Evolutionary conservation across 2,329 filamentous ascomycete genomes (phyloP).

Genomic region (Alternaria postmessia): DNA sequence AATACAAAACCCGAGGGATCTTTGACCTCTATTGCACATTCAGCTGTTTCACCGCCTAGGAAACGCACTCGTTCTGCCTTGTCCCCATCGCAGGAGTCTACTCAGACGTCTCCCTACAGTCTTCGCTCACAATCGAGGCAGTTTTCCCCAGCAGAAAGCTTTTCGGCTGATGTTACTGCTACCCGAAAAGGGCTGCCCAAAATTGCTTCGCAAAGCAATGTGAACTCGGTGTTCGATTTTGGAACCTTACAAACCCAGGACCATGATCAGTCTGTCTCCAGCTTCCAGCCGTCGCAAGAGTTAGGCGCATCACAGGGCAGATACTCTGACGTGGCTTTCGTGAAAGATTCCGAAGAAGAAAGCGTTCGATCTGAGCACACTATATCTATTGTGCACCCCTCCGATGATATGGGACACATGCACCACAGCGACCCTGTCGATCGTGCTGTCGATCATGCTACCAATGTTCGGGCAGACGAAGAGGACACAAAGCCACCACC

Average conservation of each 20-base stretch:
- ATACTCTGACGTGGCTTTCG: slow-evolving; percentile 32
- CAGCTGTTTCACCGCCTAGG: slow-evolving; percentile 29
- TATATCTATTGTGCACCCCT: slow-evolving; percentile 35
- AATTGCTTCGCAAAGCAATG: slow-evolving; percentile 17
- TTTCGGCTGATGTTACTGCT: neutral
- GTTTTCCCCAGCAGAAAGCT: slow-evolving; percentile 28
- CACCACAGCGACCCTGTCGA: slow-evolving; percentile 23
- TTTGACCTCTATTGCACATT: slow-evolving; percentile 22
- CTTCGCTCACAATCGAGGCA: slow-evolving; percentile 41
- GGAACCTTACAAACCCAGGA: slow-evolving; percentile 16
- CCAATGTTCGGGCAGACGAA: neutral
- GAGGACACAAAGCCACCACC: slow-evolving; percentile 11
- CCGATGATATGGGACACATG: slow-evolving; percentile 27
- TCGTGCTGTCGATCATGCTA: slow-evolving; percentile 3
- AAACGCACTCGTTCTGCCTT: slow-evolving; percentile 26
- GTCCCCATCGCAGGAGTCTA: slow-evolving; percentile 28
- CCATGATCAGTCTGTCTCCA: slow-evolving; percentile 24
- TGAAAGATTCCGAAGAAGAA: slow-evolving; percentile 46
- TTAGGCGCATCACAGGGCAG: slow-evolving; percentile 30
- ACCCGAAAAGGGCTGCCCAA: slow-evolving; percentile 23
- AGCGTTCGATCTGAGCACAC: slow-evolving; percentile 40
- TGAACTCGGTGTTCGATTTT: slow-evolving; percentile 15
- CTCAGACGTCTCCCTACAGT: slow-evolving; percentile 37
- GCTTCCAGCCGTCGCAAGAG: slow-evolving; percentile 36
- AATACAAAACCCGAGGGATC: slow-evolving; percentile 27